A percentile compares a stretch with the other conserved stretches of the same genome.
Conservation (phyloP, 2,329 filamentous ascomycete genomes). For the Chaetomiaceae sp. region DNA sequence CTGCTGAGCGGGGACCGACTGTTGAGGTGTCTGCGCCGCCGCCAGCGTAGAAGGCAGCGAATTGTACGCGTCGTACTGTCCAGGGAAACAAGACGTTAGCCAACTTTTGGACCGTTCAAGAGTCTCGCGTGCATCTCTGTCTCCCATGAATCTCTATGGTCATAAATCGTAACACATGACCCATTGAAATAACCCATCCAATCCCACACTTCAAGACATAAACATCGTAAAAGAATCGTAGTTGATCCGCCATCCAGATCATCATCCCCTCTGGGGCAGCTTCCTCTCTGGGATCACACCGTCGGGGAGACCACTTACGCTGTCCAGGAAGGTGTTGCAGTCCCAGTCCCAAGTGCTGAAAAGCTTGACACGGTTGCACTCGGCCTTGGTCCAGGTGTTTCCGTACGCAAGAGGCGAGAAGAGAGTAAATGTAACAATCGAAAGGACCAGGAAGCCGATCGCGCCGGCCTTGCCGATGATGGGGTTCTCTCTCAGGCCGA, state of each 20-base stretch:
- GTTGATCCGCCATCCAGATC: background rate
- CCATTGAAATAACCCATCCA: background rate
- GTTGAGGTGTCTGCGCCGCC: conserved; percentile 23
- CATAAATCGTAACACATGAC: background rate
- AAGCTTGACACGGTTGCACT: conserved; percentile 84
- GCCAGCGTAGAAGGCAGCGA: conserved; percentile 25
- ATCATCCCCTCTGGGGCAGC: conserved; percentile 28
- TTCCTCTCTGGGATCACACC: conserved; percentile 35
- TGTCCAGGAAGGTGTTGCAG: conserved; percentile 85
- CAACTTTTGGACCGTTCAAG: conserved; percentile 5
- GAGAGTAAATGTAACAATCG: conserved; percentile 72
- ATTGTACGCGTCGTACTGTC: conserved; percentile 48
- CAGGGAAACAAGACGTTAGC: conserved; percentile 4
- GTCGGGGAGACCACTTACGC: conserved; percentile 59
- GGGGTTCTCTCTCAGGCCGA: conserved; percentile 66
- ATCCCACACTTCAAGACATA: background rate
- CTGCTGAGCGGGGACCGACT: conserved; percentile 20
- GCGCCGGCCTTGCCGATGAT: conserved; percentile 70
- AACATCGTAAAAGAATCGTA: background rate
- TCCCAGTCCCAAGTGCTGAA: conserved; percentile 94
- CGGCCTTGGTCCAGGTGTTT: conserved; percentile 84
- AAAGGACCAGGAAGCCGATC: conserved; percentile 67
- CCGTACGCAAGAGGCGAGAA: conserved; percentile 89
- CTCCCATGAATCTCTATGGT: conserved; percentile 2
- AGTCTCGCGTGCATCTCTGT: background rate